Base-by-base conservation (phyloP, 192 early-diverging fungal genomes). In the Funneliformis geosporum region DNA sequence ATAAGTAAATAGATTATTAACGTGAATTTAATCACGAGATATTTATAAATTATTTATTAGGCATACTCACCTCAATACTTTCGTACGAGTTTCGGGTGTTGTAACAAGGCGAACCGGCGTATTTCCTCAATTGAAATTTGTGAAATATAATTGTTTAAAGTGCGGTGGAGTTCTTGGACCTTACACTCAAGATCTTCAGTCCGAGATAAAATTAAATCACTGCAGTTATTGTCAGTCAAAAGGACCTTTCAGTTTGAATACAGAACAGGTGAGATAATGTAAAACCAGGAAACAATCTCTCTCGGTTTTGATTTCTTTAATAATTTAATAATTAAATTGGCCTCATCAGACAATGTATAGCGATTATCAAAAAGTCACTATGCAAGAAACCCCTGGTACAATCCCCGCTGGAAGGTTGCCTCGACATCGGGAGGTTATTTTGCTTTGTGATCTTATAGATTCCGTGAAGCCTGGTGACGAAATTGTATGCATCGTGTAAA, bases 371-470 rank as follows among this genome's bases (percentile, higher is more conserved):
- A 92, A 94, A 16, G 84, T 99, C 81, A 97, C 98, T 0, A 83
- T 99, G 62, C 98, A 99, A 82, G 98, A 99, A 83, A 93, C 92
- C 2, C 98, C 98, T 27, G 98, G 98, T 2, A 94, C 96, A 0
- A 96, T 99, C 14, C 96, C 96, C 1, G 92, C 96, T 0, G 98
- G 98, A 81, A 93, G 96, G 64, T 85, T 99, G 67, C 98, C 98
- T 40, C 94, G 98, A 39, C 92, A 93, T 82, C 93, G 96, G 69
- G 98, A 98, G 50, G 93, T 99, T 7, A 94, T 99, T 62, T 87
- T 95, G 74, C 87, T 99, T 39, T 96, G 96, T 93, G 97, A 99
- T 84, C 87, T 99, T 76, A 97, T 99, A 70, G 97, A 99, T 83
- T 91, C 90, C 72, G 96, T 94, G 43, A 92, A 95, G 75, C 97